phyloP scores from a whole-genome alignment of 2,329 filamentous ascomycete genomes.

The Diaporthe sp. region DNA sequence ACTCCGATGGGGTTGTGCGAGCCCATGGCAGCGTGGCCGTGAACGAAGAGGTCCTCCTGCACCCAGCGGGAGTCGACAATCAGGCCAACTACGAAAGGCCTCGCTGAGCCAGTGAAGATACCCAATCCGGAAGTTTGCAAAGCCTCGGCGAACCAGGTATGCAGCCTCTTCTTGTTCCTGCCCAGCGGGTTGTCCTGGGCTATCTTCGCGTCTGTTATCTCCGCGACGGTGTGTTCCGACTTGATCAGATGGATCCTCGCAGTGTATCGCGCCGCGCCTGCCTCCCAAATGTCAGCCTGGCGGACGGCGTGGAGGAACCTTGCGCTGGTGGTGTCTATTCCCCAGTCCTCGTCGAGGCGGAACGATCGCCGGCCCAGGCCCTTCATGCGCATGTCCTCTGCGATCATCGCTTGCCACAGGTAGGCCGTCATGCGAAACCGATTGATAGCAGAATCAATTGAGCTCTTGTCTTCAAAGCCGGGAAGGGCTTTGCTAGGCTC shows the following conservation, averaged over 20 bases:
- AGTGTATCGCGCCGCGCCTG: not conserved
- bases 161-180: not conserved
- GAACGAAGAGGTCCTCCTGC: not conserved
- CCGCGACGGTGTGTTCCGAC: not conserved
- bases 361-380: not conserved
- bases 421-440: not conserved
- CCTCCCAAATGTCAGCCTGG: not conserved
- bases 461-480: not conserved
- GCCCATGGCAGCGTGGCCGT: not conserved
- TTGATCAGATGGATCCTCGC: not conserved
- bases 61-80: not conserved
- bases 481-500: not conserved
- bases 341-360: conserved; percentile 7
- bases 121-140: not conserved
- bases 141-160: not conserved
- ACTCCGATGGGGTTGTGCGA: not conserved
- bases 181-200: not conserved
- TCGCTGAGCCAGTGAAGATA: not conserved
- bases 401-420: conserved; percentile 6
- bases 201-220: not conserved
- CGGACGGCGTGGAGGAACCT: not conserved
- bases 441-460: not conserved
- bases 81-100: not conserved
- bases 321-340: not conserved
- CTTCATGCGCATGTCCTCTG: conserved; percentile 1